Conservation (phyloP, 2,329 filamentous ascomycete genomes). For the Scytalidium lignicola region DNA sequence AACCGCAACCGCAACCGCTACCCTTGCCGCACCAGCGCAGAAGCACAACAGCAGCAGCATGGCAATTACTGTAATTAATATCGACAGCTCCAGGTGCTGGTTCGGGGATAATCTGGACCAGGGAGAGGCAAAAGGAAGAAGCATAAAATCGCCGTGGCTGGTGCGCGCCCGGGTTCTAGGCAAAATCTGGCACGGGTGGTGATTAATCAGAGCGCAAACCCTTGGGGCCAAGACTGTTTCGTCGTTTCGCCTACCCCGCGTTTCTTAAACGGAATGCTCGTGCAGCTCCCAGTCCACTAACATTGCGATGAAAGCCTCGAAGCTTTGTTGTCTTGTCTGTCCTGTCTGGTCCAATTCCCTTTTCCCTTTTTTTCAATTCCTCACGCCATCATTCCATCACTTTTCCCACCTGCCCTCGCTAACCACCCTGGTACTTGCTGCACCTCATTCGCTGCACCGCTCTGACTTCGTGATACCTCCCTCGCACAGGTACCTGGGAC, state of each 20-base stretch:
- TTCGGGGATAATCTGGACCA: too few relatives aligned
- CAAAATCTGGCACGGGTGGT: not conserved
- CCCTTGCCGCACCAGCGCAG: too few relatives aligned
- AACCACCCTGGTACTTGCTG: conserved; percentile 11
- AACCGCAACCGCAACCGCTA: too few relatives aligned
- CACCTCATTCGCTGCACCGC: conserved; percentile 3
- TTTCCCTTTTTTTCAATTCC: not conserved
- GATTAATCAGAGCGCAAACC: not conserved
- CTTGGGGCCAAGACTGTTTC: not conserved
- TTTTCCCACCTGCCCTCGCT: conserved; percentile 1
- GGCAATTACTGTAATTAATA: too few relatives aligned
- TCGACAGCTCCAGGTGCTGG: not conserved
- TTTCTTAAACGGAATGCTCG: not conserved
- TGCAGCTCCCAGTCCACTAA: not conserved
- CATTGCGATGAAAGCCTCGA: too few relatives aligned
- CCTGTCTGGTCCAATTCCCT: too few relatives aligned
- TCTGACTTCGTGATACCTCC: too few relatives aligned
- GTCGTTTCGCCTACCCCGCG: not conserved
- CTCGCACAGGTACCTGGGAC: too few relatives aligned
- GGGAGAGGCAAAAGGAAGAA: not conserved
- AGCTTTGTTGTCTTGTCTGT: too few relatives aligned
- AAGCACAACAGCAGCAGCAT: too few relatives aligned
- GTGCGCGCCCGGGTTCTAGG: not conserved
- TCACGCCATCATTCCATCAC: not conserved
- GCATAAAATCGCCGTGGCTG: not conserved